Conservation (phyloP, 441 rosid species). For the Gossypium trilobum region DNA sequence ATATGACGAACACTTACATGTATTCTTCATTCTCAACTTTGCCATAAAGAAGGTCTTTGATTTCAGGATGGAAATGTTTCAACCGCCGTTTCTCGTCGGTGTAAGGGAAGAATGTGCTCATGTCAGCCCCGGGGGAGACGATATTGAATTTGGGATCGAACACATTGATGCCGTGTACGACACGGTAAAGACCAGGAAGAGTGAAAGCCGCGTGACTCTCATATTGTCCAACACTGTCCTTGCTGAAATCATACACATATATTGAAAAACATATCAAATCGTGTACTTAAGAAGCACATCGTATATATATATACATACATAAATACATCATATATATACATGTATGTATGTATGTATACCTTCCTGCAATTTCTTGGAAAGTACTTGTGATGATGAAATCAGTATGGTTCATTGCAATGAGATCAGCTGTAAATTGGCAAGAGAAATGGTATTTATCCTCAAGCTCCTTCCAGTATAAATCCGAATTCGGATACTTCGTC, state of each 20-base stretch:
- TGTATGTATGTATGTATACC: conserved; percentile 26
- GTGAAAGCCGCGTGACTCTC: conserved; percentile 96
- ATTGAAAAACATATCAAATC: neutral
- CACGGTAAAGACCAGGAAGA: conserved; percentile 90
- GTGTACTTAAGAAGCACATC: neutral
- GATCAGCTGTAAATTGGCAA: conserved; percentile 90
- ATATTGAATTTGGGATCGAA: conserved; percentile 95
- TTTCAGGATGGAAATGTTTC: conserved; percentile 64
- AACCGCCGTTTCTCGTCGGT: conserved; percentile 55
- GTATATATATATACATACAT: conserved; percentile 18
- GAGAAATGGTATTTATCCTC: conserved; percentile 93
- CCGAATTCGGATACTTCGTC: conserved; percentile 88
- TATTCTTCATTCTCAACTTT: conserved; percentile 72
- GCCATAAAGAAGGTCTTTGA: conserved; percentile 81
- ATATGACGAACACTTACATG: conserved; percentile 36
- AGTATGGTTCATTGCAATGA: conserved; percentile 89
- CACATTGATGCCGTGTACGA: conserved; percentile 84
- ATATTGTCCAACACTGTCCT: conserved; percentile 92
- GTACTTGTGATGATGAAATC: conserved; percentile 96
- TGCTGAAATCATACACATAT: conserved; percentile 37
- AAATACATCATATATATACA: too few relatives aligned
- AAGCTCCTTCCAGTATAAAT: conserved; percentile 82
- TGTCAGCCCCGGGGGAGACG: conserved; percentile 91
- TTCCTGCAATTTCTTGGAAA: conserved; percentile 95
- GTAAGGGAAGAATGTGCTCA: conserved; percentile 73